phyloP scores from a whole-genome alignment of 768 basidiomycete species.

The Boletus sp. region DNA sequence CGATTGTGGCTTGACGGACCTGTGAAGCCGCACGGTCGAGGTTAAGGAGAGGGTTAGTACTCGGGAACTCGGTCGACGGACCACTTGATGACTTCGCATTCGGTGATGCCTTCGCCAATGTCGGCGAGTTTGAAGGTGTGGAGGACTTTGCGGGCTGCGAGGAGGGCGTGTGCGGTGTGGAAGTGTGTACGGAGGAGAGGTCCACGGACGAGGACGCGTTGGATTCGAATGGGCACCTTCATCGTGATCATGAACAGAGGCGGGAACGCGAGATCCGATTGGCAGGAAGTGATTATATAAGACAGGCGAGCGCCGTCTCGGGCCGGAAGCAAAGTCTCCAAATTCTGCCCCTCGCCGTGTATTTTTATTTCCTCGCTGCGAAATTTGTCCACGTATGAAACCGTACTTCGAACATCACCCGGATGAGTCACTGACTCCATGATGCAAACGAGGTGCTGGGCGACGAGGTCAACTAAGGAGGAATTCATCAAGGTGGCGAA shows the following conservation, averaged over 20 bases:
- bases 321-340: no score
- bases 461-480: no score
- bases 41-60: slow-evolving; percentile 10
- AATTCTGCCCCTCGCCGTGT: no score
- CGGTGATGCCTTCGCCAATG: slow-evolving; percentile 89
- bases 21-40: slow-evolving; percentile 22
- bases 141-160: slow-evolving; percentile 36
- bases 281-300: slow-evolving; percentile 2
- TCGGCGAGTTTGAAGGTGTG: slow-evolving; percentile 77
- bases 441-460: no score
- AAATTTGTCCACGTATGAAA: no score
- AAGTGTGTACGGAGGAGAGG: slow-evolving; percentile 35
- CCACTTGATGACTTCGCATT: slow-evolving; percentile 89
- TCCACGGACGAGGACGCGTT: slow-evolving; percentile 23
- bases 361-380: no score
- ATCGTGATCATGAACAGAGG: slow-evolving; percentile 1
- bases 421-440: no score
- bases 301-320: no score
- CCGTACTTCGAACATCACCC: no score
- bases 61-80: slow-evolving; percentile 33
- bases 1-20: slow-evolving; percentile 59
- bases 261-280: slow-evolving; percentile 5
- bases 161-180: slow-evolving; percentile 34
- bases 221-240: slow-evolving; percentile 13
- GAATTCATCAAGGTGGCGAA: no score